Base-by-base conservation (phyloP, 2,329 filamentous ascomycete species). In the Ilyonectria destructans region DNA sequence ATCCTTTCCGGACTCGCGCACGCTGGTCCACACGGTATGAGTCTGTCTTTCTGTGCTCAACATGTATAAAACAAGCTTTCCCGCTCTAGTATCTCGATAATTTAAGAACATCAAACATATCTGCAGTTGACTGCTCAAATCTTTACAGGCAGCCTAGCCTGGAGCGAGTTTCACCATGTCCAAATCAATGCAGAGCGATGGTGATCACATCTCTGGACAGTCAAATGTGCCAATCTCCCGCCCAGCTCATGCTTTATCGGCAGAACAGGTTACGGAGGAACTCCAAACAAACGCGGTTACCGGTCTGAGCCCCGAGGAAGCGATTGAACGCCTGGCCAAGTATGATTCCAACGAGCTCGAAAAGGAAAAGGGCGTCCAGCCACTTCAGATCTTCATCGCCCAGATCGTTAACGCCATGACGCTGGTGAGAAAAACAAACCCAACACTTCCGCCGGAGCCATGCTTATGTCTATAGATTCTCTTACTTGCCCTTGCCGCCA, bases 341-440 rank as follows among this genome's bases (percentile, higher is more conserved):
- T 87, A 88, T 80, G 91, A 90, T 3, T 80, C 82, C 17, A 93
- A 93, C 71, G 87, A 92, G 66, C 85, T 93, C 12, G 89, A 90
- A 57, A 87, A 90, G 54, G 85, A 83, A 7, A 82, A 86, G 61
- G 87, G 88, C 9, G 90, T 93, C 23, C 87, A 88, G 63, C 85
- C 88, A 29, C 72, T 86, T 62, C 91, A 91, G 75, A 92, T 93
- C 68, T 80, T 93, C 23, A 82, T 92, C 56, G 84, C 87, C 37
- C 91, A 93, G 76, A 83, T 93, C 60, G 89, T 89, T 65, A 93
- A 93, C 78, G 90, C 90, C 15, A 88, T 93, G 88, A 92, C 89
- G 70, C 78, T 93, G 79, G 91, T 91, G 74, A 75, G 78, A 70
- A 26, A 26, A 26, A 26, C 1, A 26, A 26, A 26, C 6, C 26